Evolutionary conservation across 139 green algal genomes (phyloP).

Genomic region (Tetradesmus lagerheimii): DNA sequence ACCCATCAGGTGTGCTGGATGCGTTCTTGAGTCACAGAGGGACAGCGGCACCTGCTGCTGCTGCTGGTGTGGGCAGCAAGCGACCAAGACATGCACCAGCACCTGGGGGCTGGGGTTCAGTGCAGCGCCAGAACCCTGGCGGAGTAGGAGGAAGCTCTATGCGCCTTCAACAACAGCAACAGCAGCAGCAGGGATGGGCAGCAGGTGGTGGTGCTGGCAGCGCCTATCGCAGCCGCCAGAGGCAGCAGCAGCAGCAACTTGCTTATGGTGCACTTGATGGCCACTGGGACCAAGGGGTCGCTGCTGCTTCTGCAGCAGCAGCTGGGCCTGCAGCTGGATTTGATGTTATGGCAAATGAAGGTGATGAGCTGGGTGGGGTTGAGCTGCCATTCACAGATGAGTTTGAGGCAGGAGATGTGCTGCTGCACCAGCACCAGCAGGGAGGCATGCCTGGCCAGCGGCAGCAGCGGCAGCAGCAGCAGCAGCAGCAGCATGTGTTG

Average conservation of each 20-base stretch:
- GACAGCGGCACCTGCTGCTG: background rate
- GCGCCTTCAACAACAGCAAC: background rate
- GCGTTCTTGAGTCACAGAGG: background rate
- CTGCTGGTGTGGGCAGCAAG: background rate
- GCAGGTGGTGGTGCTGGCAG: background rate
- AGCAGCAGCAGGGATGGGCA: background rate
- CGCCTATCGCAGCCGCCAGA: no score
- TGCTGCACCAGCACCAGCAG: background rate
- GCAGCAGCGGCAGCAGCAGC: background rate
- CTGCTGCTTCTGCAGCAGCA: background rate
- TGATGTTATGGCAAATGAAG: background rate
- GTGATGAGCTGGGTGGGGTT: background rate
- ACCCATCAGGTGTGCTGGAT: slow-evolving; percentile 30
- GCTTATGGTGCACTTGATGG: no score
- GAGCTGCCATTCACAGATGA: background rate
- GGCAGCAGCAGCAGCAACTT: no score
- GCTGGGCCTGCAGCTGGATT: background rate
- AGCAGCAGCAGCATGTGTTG: background rate
- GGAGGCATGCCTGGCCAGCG: background rate
- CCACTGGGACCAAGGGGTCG: no score
- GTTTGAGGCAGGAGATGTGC: background rate
- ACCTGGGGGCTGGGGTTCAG: background rate
- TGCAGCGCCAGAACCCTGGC: background rate
- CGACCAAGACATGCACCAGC: background rate
- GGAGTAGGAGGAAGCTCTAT: background rate